Conservation (phyloP, 768 basidiomycete genomes). For the Agrocybe pediades region DNA sequence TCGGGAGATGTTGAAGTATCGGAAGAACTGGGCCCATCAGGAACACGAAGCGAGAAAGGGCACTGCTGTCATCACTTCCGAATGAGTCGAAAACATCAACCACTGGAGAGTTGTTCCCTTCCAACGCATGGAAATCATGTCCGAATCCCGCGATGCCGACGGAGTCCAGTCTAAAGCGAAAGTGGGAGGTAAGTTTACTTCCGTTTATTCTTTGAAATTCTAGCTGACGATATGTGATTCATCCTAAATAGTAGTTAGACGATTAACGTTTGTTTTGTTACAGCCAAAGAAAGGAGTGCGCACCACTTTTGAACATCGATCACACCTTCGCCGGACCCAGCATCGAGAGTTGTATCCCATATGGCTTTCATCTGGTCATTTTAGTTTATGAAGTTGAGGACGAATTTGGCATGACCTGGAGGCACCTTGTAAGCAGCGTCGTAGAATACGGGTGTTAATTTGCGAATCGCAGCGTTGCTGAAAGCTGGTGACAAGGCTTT, state of each 20-base stretch:
- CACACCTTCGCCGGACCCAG: conserved; percentile 22
- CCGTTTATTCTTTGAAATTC: neutral
- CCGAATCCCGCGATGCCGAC: conserved; percentile 63
- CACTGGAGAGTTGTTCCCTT: conserved; percentile 45
- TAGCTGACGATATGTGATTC: conserved; percentile 44
- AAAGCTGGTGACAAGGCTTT: conserved; percentile 55
- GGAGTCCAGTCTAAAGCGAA: conserved; percentile 46
- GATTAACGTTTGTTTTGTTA: neutral
- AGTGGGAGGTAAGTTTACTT: neutral
- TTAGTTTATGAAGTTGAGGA: neutral
- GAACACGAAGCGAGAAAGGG: conserved; percentile 31
- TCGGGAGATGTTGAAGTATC: conserved; percentile 35
- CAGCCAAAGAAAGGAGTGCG: conserved; percentile 1
- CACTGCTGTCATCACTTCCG: conserved; percentile 23
- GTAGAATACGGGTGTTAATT: conserved; percentile 46
- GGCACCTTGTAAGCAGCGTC: conserved; percentile 52
- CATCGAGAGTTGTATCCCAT: conserved; percentile 31
- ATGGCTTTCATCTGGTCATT: conserved; percentile 31
- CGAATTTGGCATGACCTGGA: neutral
- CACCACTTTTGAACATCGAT: conserved; percentile 54
- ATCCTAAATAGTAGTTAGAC: conserved; percentile 28
- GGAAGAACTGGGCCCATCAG: conserved; percentile 41
- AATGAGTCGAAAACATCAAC: conserved; percentile 42
- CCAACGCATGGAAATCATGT: conserved; percentile 55
- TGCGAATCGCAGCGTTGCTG: conserved; percentile 51